Evolutionary conservation across 495 filamentous ascomycete genomes (phyloP), one percentile per base, ranked within the genome.

Genomic region (Aspergillus funiculosus): DNA sequence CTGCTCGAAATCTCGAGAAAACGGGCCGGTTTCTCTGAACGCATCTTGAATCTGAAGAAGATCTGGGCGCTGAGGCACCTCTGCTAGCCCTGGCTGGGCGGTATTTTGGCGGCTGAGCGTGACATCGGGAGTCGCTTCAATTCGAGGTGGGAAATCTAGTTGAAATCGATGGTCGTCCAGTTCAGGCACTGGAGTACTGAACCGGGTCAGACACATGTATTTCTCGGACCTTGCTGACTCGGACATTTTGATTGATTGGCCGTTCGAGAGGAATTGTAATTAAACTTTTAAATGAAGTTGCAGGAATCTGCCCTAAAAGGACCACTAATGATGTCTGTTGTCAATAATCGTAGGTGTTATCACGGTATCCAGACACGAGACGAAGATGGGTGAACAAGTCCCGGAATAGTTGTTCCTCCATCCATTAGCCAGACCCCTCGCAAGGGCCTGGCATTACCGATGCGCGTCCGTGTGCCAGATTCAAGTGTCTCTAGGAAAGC

Each of bases 131-230:
- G 59, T 61, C 45, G 67, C 76, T 66, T 75, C 83, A 58, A 63
- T 78, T 39, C 79, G 75, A 20, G 84, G 81, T 13, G 38, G 79
- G 19, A 25, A 25, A 4, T 81, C 65, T 25, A 83, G 62, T 57
- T 95, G 89, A 59, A 84, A 76, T 34, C 89, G 87, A 68, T 97
- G 89, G 59, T 97, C 92, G 61, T 98, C 92, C 8, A 97, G 73
- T 57, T 95, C 88, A 39, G 86, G 83, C 17, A 89, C 86, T 2
- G 91, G 87, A 32, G 86, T 87, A 60, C 83, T 86, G 69, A 76
- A 80, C 52, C 79, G 64, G 42, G 78, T 80, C 41, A 76, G 67
- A 48, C 61, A 71, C 57, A 64, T 56, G 38, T 79, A 71, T 54
- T 66, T 68, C 39, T 83, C 81, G 27, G 82, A 83, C 36, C 68